Base-by-base conservation (phyloP, 2,329 filamentous ascomycete species). In the Cercospora berteroae region DNA sequence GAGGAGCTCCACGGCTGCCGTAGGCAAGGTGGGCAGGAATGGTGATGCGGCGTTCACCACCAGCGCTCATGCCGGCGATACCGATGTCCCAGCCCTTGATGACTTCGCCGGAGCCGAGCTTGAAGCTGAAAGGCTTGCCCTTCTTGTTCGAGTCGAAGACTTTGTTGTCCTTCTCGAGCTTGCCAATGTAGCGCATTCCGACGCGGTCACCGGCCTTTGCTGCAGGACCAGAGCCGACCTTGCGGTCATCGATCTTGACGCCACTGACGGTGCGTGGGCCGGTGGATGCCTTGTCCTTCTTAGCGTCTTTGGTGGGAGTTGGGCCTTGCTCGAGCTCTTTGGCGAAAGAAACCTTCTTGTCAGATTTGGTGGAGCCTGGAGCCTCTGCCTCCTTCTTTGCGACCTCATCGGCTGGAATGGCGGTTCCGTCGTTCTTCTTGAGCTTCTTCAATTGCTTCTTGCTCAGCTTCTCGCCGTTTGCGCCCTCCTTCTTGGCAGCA, bases 51-150 rank as follows among this genome's bases (percentile, higher is more conserved):
- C 95, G 92, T 86, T 99, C 96, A 76, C 93, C 93, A 77, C 95
- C 95, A 74, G 94, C 90, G 74, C 89, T 85, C 93, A 99, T 97
- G 81, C 96, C 96, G 74, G 87, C 86, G 74, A 99, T 85, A 82
- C 95, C 95, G 72, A 98, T 88, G 80, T 99, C 96, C 96, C 95
- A 98, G 74, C 95, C 95, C 87, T 96, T 95, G 85, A 99, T 99
- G 77, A 99, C 96, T 81, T 98, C 92, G 69, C 94, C 94, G 79
- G 89, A 88, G 74, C 95, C 96, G 29, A 96, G 89, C 86, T 94
- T 96, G 88, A 98, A 98, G 73, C 87, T 87, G 84, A 99, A 99
- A 67, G 96, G 94, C 85, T 96, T 94, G 76, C 95, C 95, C 85
- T 96, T 97, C 87, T 98, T 99, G 87, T 99, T 98, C 81, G 91